These are phyloP conservation scores for Neurospora hispaniola DNA, from an alignment of 495 filamentous ascomycete species.

Conservation along the genomic window DNA sequence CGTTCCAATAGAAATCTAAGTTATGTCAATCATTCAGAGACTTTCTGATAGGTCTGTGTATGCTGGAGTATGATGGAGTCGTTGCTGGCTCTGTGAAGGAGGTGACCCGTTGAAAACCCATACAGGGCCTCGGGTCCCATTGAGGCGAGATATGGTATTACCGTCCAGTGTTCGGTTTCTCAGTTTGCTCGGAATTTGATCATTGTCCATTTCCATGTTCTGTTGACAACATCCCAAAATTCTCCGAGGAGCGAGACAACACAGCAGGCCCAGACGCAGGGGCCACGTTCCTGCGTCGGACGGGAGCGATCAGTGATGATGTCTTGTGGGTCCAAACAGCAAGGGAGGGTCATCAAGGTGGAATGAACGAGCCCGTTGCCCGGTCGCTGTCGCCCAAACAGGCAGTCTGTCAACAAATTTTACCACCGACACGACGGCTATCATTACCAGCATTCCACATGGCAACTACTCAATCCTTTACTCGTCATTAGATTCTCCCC, in stretches of 20 bases:
- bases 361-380: slow-evolving; percentile 18
- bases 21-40: neutral
- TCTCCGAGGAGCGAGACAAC: neutral
- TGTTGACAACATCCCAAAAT: neutral
- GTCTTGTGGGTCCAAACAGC: slow-evolving; percentile 4
- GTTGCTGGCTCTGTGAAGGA: neutral
- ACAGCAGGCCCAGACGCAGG: neutral
- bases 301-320: neutral
- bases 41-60: neutral
- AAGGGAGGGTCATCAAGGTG: neutral
- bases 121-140: neutral
- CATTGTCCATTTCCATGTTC: neutral
- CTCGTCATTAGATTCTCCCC: neutral
- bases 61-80: neutral
- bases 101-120: neutral
- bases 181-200: neutral
- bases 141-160: neutral
- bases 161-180: neutral
- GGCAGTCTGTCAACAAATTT: slow-evolving; percentile 22
- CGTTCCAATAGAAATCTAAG: neutral
- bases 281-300: neutral
- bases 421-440: neutral
- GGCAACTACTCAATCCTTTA: neutral
- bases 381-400: slow-evolving; percentile 11
- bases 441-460: neutral